phyloP scores from a whole-genome alignment of 352 stramenopile genomes.

The Globisporangium radiosum region DNA sequence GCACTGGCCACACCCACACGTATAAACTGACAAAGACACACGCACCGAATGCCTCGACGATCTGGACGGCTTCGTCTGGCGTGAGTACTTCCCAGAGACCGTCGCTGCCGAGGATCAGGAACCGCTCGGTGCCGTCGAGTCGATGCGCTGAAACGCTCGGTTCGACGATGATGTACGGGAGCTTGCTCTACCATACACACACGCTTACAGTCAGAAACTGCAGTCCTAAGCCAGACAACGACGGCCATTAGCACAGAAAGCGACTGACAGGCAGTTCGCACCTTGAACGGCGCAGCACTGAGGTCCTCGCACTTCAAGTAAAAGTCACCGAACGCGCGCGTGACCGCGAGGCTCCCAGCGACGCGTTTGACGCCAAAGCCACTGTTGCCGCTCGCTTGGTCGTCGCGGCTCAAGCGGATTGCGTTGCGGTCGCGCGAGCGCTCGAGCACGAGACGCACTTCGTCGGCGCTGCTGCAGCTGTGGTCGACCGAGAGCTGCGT shows the following conservation, averaged over 20 bases:
- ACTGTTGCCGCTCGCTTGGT: constrained; percentile 62
- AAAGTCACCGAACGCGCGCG: constrained; percentile 88
- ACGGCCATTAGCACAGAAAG: not conserved
- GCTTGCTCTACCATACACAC: constrained; percentile 42
- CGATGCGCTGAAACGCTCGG: constrained; percentile 47
- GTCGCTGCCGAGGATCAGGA: constrained; percentile 75
- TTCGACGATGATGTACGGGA: constrained; percentile 73
- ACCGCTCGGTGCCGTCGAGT: constrained; percentile 53
- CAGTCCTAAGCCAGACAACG: no score
- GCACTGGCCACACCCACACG: no score
- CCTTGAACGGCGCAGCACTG: constrained; percentile 90
- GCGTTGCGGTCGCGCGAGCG: constrained; percentile 67
- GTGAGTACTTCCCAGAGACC: constrained; percentile 79
- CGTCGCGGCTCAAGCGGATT: constrained; percentile 89
- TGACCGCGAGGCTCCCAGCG: constrained; percentile 88
- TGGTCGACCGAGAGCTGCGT: constrained; percentile 48
- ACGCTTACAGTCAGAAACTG: no score
- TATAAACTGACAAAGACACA: no score
- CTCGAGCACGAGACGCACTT: constrained; percentile 50
- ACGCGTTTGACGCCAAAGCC: constrained; percentile 87
- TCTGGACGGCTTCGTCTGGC: constrained; percentile 48
- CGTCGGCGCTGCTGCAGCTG: constrained; percentile 47
- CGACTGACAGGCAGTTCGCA: constrained; percentile 30
- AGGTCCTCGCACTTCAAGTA: constrained; percentile 91
- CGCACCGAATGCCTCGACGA: constrained; percentile 69